A percentile compares a stretch with the other conserved stretches of the same genome.
These are phyloP conservation scores for Cryphonectria parasitica DNA, from an alignment of 2,329 filamentous ascomycete species.

Conservation along the genomic window DNA sequence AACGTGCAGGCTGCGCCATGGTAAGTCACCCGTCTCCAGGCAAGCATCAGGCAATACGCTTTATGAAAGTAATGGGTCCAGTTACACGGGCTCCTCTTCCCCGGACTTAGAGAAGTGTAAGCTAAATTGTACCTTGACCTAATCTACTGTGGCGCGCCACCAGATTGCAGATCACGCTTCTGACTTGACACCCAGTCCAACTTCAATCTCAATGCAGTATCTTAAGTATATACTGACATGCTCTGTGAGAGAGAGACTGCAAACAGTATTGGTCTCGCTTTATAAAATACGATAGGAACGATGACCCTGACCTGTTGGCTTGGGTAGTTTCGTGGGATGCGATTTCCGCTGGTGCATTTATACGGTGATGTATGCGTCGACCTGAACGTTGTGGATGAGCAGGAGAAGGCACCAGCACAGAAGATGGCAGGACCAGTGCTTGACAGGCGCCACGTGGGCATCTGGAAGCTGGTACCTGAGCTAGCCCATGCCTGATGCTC, in stretches of 20 bases:
- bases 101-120: not conserved
- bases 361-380: not conserved
- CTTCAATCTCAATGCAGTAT: not conserved
- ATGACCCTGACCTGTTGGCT: not conserved
- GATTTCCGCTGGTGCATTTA: not conserved
- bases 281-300: not conserved
- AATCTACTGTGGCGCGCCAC: constrained; percentile 1
- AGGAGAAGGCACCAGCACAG: not conserved
- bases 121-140: not conserved
- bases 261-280: not conserved
- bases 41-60: not conserved
- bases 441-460: not conserved
- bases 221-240: not conserved
- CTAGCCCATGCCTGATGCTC: not conserved
- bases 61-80: not conserved
- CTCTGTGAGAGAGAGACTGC: not conserved
- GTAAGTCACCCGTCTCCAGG: not conserved
- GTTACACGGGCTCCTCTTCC: not conserved
- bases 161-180: not conserved
- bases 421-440: not conserved
- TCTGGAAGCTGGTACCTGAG: not conserved
- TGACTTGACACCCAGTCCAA: not conserved
- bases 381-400: not conserved
- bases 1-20: not conserved
- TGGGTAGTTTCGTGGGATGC: not conserved